Base-by-base conservation (phyloP, 2,329 filamentous ascomycete genomes). In the Arthrobotrys sphaeroides region DNA sequence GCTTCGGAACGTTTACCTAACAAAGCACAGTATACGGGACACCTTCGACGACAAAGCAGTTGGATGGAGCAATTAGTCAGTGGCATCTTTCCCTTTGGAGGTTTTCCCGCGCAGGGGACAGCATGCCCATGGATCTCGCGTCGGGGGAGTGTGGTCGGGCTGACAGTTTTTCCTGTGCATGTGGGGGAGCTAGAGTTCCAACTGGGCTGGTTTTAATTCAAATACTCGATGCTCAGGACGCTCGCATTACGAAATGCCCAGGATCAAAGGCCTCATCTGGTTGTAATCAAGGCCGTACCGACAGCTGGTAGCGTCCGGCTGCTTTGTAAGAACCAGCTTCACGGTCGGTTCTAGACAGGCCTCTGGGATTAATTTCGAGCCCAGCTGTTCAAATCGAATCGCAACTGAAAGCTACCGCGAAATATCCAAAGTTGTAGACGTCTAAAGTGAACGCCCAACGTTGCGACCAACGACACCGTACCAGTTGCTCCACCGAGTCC, bases 141-240 rank as follows among this genome's bases (percentile, higher is more conserved):
- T 10, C 31, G 24, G 51, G 51, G 47, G 24, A 20, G n/a, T 5
- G 28, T 9, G 49, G 49, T 20, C 28, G 51, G 51, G 51, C 51
- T 55, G 51, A 55, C 51, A n/a, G 51, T 55, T 55, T 55, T 55
- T 55, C 51, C 51, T 55, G 31, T 40, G 36, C 31, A 33, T 33
- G 36, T 22, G 31, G 51, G 51, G 26, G 31, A 38, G n/a, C n/a
- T n/a, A 38, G 12, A 33, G 40, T n/a, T 40, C 36, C 36, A 40
- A 40, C 36, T 40, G 13, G n/a, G 36, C 36, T 40, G 12, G n/a
- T 40, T 40, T 12, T 70, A 62, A 70, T 53, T 62, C 66, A 70
- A 70, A 70, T 70, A 70, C 66, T 62, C 45, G 3, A 70, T 53
- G 57, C 55, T 40, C 45, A 70, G 28, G 24, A 61, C 43, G 26